Evolutionary conservation across 805 yeast genomes (phyloP).

Genomic region (Hanseniaspora guilliermondii): DNA sequence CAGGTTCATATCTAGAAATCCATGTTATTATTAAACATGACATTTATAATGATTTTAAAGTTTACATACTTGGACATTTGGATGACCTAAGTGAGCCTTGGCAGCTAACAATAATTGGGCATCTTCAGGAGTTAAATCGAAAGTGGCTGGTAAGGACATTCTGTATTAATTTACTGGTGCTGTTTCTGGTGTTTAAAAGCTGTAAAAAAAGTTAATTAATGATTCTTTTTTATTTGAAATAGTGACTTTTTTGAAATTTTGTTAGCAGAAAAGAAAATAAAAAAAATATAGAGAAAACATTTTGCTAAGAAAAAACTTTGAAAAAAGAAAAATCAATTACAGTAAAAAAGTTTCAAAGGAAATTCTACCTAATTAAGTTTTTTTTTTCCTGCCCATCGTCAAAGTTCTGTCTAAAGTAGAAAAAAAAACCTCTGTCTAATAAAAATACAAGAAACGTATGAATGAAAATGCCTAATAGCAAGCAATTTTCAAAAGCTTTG

Average conservation of each 20-base stretch:
- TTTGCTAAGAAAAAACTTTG: background rate
- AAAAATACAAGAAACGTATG: background rate
- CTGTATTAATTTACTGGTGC: slow-evolving; percentile 20
- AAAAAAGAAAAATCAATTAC: background rate
- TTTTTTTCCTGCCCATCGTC: background rate
- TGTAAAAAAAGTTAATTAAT: background rate
- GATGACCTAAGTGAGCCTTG: slow-evolving; percentile 98
- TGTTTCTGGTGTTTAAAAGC: slow-evolving; percentile 20
- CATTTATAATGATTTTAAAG: background rate
- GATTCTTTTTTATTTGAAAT: no score
- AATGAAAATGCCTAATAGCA: no score
- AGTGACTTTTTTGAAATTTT: slow-evolving; percentile 1
- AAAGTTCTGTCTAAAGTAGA: background rate
- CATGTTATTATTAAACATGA: background rate
- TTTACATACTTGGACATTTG: slow-evolving; percentile 92
- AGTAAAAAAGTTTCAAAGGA: background rate
- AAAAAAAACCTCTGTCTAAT: background rate
- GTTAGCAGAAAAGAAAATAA: background rate
- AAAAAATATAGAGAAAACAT: background rate
- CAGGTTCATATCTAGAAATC: background rate
- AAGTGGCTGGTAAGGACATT: slow-evolving; percentile 79
- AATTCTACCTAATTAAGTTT: background rate
- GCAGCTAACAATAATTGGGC: slow-evolving; percentile 99
- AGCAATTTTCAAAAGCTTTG: no score
- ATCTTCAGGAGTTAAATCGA: slow-evolving; percentile 92